Conservation (phyloP, 1,284 basidiomycete species). For the Irpex lacteus region DNA sequence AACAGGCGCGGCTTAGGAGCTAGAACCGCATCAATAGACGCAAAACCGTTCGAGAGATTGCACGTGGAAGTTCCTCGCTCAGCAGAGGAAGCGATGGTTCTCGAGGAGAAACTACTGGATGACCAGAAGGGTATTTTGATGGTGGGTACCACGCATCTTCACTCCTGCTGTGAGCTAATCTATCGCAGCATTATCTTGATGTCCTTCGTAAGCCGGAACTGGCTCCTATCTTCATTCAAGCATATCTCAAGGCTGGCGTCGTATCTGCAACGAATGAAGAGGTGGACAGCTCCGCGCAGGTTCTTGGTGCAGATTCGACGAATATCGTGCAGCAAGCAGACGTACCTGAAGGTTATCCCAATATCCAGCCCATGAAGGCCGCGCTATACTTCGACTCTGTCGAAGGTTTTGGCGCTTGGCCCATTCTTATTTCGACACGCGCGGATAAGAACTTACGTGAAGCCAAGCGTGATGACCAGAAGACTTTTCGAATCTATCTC, state of each 20-base stretch:
- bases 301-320: background rate
- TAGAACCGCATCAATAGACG: constrained; percentile 17
- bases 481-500: constrained; percentile 43
- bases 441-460: constrained; percentile 43
- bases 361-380: constrained; percentile 46
- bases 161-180: background rate
- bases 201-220: constrained; percentile 20
- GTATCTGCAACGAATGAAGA: background rate
- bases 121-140: constrained; percentile 27
- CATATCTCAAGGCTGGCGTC: constrained; percentile 17
- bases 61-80: constrained; percentile 25
- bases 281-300: background rate
- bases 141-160: constrained; percentile 19
- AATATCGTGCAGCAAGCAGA: background rate
- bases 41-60: constrained; percentile 26
- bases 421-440: constrained; percentile 42
- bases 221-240: constrained; percentile 17
- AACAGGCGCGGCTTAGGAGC: constrained; percentile 1
- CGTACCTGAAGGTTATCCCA: constrained; percentile 23
- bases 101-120: constrained; percentile 19
- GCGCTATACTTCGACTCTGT: constrained; percentile 49
- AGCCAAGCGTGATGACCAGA: constrained; percentile 35
- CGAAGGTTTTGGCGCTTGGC: constrained; percentile 51
- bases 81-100: constrained; percentile 19
- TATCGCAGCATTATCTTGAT: constrained; percentile 17